These are phyloP conservation scores for Pleomassaria siparia DNA, from an alignment of 2,329 filamentous ascomycete species.

Conservation along the genomic window DNA sequence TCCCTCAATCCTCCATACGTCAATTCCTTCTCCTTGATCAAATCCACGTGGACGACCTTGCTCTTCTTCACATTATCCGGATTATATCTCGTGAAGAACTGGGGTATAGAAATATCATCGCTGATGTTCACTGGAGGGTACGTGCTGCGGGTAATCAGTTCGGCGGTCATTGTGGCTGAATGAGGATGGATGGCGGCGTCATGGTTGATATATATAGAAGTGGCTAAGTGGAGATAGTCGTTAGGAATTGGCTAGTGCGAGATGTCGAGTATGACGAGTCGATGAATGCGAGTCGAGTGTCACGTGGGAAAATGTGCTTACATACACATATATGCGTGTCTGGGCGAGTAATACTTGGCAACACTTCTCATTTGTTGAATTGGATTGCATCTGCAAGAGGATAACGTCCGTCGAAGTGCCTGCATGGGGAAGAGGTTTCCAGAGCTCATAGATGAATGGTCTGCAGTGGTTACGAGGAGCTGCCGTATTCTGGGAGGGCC, in stretches of 20 bases:
- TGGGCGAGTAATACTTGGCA: no score
- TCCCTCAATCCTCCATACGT: constrained; percentile 15
- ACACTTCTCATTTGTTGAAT: background rate
- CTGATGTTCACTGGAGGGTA: constrained; percentile 11
- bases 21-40: constrained; percentile 13
- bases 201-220: constrained; percentile 10
- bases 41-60: constrained; percentile 15
- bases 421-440: background rate
- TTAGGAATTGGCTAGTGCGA: background rate
- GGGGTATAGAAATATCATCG: constrained; percentile 13
- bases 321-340: background rate
- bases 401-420: background rate
- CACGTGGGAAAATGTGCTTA: background rate
- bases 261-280: background rate
- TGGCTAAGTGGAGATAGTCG: background rate
- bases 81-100: constrained; percentile 15
- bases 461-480: no score
- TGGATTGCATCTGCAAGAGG: background rate
- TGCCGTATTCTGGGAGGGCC: no score
- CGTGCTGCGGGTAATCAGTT: constrained; percentile 12
- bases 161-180: constrained; percentile 9
- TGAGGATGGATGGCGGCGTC: background rate
- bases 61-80: constrained; percentile 11
- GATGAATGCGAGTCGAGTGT: background rate
- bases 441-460: no score